Percentiles rank a stretch among this genome's conserved stretches.
Evolutionary conservation across 179 eudicot genomes (phyloP).

Genomic region (Beta corolliflora): DNA sequence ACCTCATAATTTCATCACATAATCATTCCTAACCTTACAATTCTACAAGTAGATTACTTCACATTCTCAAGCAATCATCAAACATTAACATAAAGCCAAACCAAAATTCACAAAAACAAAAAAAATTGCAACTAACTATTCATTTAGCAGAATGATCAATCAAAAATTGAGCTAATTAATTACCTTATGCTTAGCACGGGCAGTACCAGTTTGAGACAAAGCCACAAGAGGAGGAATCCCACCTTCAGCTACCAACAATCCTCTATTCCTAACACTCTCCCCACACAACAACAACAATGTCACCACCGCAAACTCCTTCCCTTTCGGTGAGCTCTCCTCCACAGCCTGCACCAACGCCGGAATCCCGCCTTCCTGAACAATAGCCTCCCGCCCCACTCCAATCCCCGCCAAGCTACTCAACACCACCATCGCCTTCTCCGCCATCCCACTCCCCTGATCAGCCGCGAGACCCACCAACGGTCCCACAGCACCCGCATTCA

Average conservation of each 20-base stretch:
- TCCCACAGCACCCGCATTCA: conserved; percentile 78
- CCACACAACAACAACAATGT: conserved; percentile 71
- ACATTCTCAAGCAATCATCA: not conserved
- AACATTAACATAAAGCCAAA: not conserved
- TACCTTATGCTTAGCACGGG: conserved; percentile 90
- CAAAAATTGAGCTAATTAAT: conserved; percentile 4
- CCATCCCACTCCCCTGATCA: conserved; percentile 65
- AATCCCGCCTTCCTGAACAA: conserved; percentile 82
- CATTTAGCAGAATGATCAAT: not conserved
- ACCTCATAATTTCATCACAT: not conserved
- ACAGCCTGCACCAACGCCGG: conserved; percentile 77
- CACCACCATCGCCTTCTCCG: conserved; percentile 94
- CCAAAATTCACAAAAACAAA: not conserved
- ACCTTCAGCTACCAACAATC: conserved; percentile 81
- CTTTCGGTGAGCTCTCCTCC: conserved; percentile 68
- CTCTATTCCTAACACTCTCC: conserved; percentile 63
- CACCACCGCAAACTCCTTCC: conserved; percentile 86
- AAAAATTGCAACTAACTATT: not conserved
- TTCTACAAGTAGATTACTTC: not conserved
- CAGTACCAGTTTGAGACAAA: conserved; percentile 77
- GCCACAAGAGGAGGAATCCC: conserved; percentile 93
- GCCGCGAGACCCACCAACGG: conserved; percentile 70
- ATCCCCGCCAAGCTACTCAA: conserved; percentile 73
- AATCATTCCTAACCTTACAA: not conserved
- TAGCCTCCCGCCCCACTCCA: conserved; percentile 57